Evolutionary conservation across 2,329 filamentous ascomycete species (phyloP).

Genomic region (Onygenales sp.): DNA sequence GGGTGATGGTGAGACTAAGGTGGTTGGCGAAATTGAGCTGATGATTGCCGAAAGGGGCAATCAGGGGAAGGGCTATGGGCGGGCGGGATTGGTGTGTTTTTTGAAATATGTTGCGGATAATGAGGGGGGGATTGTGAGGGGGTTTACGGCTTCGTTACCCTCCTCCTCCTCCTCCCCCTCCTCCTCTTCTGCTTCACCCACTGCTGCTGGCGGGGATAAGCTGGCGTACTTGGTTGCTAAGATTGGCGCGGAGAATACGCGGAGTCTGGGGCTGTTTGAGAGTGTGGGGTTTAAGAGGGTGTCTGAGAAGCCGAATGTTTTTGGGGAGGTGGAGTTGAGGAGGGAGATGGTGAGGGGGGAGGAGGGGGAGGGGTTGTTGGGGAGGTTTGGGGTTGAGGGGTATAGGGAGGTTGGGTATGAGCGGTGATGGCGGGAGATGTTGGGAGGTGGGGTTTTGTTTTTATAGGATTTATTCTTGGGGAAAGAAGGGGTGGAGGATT

Average conservation of each 20-base stretch:
- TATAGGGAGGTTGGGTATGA: slow-evolving; percentile 33
- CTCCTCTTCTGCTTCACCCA: background rate
- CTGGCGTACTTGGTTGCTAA: slow-evolving; percentile 48
- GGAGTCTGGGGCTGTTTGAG: slow-evolving; percentile 53
- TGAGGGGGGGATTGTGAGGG: slow-evolving; percentile 44
- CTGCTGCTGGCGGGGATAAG: slow-evolving; percentile 2
- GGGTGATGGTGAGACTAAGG: slow-evolving; percentile 10
- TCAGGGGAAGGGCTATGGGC: slow-evolving; percentile 56
- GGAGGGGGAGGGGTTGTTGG: slow-evolving; percentile 19
- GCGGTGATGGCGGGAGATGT: background rate
- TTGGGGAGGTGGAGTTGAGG: slow-evolving; percentile 57
- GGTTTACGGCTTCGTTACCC: slow-evolving; percentile 35
- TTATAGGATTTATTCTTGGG: background rate
- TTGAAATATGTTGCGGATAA: slow-evolving; percentile 57
- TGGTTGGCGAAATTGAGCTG: slow-evolving; percentile 69
- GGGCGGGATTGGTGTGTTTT: slow-evolving; percentile 56
- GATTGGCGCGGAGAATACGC: slow-evolving; percentile 48
- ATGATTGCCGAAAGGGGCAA: slow-evolving; percentile 62
- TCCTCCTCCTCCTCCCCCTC: background rate
- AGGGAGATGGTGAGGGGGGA: slow-evolving; percentile 21
- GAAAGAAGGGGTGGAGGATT: too few relatives aligned
- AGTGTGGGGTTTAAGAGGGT: slow-evolving; percentile 47
- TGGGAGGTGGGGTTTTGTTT: background rate
- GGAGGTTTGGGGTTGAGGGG: slow-evolving; percentile 22
- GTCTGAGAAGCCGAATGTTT: slow-evolving; percentile 48